Conservation (phyloP, 2,329 filamentous ascomycete genomes). For the Fusarium pilosicola region DNA sequence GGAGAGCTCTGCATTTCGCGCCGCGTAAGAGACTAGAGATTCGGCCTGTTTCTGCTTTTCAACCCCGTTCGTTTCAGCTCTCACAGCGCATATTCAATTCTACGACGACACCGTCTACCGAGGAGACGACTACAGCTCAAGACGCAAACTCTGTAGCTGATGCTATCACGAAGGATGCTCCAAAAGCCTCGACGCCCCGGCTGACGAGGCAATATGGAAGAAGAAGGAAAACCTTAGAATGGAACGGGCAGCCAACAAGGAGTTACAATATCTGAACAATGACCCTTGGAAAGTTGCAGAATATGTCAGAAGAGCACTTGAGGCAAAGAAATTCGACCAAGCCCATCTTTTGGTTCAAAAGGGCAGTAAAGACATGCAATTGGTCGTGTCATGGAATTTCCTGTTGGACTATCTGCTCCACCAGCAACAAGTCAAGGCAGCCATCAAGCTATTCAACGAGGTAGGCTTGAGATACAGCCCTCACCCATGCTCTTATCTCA, state of each 20-base stretch:
- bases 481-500: neutral
- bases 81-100: conserved; percentile 26
- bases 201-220: conserved; percentile 18
- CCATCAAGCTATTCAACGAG: conserved; percentile 89
- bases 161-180: conserved; percentile 34
- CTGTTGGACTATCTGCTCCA: conserved; percentile 78
- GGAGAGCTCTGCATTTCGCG: conserved; percentile 37
- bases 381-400: conserved; percentile 88
- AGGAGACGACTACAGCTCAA: conserved; percentile 8
- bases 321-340: conserved; percentile 68
- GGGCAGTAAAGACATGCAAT: conserved; percentile 72
- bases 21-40: conserved; percentile 12
- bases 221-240: conserved; percentile 44
- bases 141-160: neutral
- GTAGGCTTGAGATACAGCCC: conserved; percentile 54
- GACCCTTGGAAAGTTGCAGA: conserved; percentile 74
- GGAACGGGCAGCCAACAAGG: conserved; percentile 58
- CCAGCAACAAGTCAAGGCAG: conserved; percentile 67
- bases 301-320: conserved; percentile 70
- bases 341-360: conserved; percentile 74
- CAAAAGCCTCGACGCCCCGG: conserved; percentile 31
- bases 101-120: neutral
- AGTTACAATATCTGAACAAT: conserved; percentile 73
- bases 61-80: conserved; percentile 15
- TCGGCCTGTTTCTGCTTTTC: conserved; percentile 11